Evolutionary conservation across 371 early-diverging fungal species (phyloP).

Genomic region (Rhizopus stolonifer): DNA sequence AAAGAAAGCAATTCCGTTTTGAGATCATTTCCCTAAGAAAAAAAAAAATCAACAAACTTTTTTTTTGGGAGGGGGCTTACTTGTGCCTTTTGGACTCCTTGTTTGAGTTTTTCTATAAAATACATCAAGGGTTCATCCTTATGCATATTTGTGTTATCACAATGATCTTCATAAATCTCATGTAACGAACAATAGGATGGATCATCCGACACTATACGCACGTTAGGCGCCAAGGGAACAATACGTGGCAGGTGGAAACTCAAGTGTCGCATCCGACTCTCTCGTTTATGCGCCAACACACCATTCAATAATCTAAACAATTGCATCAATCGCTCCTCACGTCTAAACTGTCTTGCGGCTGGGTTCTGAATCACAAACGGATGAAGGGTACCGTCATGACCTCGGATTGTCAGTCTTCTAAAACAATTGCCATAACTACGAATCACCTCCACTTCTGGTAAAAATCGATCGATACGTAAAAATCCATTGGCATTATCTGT

Average conservation of each 20-base stretch:
- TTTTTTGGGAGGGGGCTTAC: too few relatives aligned
- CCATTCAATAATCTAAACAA: constrained; percentile 88
- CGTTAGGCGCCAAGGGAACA: constrained; percentile 88
- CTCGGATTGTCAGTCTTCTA: constrained; percentile 83
- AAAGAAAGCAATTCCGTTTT: constrained; percentile 72
- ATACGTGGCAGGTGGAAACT: constrained; percentile 90
- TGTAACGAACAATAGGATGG: constrained; percentile 82
- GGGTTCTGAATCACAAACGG: constrained; percentile 94
- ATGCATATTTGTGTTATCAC: constrained; percentile 61
- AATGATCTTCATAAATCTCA: constrained; percentile 86
- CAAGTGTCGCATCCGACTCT: constrained; percentile 78
- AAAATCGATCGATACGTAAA: constrained; percentile 91
- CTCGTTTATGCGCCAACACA: constrained; percentile 75
- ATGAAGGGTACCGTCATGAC: constrained; percentile 86
- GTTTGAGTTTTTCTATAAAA: constrained; percentile 66
- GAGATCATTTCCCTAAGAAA: constrained; percentile 39
- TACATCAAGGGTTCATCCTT: constrained; percentile 82
- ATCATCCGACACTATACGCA: constrained; percentile 93
- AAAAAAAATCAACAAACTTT: too few relatives aligned
- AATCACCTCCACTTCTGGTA: constrained; percentile 82
- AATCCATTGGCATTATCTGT: constrained; percentile 89
- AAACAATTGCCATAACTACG: constrained; percentile 76
- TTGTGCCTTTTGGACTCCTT: constrained; percentile 40
- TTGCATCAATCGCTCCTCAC: constrained; percentile 94
- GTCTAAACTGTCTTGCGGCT: constrained; percentile 78